These are phyloP conservation scores for Calophaca sinica DNA, from an alignment of 306 rosid species.

Conservation along the genomic window DNA sequence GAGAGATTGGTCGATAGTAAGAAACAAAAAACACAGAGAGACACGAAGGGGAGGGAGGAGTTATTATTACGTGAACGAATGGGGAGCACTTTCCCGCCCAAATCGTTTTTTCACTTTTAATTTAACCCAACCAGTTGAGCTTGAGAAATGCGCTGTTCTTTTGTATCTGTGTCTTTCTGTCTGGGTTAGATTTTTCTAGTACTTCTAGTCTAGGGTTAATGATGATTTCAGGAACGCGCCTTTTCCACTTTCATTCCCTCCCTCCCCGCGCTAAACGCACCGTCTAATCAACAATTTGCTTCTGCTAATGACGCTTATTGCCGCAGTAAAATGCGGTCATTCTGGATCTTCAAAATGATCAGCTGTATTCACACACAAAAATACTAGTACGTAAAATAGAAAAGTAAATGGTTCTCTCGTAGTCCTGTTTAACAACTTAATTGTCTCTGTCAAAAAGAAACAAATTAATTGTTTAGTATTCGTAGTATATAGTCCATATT, in stretches of 20 bases:
- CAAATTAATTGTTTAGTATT: too few species aligned
- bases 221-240: conserved; percentile 48
- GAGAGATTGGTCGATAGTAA: background rate
- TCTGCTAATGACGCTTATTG: background rate
- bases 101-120: conserved; percentile 41
- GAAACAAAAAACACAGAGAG: background rate
- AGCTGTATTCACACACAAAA: background rate
- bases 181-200: conserved; percentile 1
- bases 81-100: conserved; percentile 66
- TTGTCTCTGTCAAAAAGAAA: too few species aligned
- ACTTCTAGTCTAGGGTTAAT: conserved; percentile 49
- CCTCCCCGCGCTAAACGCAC: conserved; percentile 36
- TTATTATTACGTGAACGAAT: background rate
- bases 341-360: conserved; percentile 40
- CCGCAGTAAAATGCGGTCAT: conserved; percentile 37
- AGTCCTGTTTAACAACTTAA: too few species aligned
- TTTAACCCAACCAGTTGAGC: background rate
- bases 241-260: conserved; percentile 24
- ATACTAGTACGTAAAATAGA: too few species aligned
- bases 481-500: too few species aligned
- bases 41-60: background rate
- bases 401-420: too few species aligned
- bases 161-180: background rate
- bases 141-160: conserved; percentile 1
- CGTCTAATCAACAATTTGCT: background rate